Conservation (phyloP, 345 rosid species). For the Gossypium arboreum region DNA sequence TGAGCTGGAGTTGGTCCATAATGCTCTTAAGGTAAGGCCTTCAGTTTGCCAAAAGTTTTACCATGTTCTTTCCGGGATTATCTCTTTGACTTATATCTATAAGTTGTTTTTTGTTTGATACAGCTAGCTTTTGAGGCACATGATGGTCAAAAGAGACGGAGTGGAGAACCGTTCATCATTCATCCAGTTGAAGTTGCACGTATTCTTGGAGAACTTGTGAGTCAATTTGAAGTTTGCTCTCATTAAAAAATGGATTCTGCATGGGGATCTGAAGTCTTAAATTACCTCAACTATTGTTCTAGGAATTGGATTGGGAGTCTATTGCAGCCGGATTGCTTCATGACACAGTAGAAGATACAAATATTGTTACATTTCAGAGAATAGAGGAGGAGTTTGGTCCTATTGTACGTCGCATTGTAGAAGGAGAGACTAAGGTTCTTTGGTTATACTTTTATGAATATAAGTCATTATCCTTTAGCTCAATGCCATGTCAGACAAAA, state of each 20-base stretch:
- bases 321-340: constrained; percentile 95
- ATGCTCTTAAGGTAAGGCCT: constrained; percentile 67
- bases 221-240: constrained; percentile 26
- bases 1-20: constrained; percentile 75
- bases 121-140: constrained; percentile 98
- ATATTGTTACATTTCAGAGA: constrained; percentile 82
- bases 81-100: constrained; percentile 17
- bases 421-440: constrained; percentile 97
- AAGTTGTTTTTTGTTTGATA: constrained; percentile 30
- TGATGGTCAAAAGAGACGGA: constrained; percentile 92
- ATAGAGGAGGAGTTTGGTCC: constrained; percentile 90
- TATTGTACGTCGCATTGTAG: constrained; percentile 83
- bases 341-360: constrained; percentile 97
- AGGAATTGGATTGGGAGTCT: constrained; percentile 99
- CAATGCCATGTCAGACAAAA: constrained; percentile 7
- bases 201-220: constrained; percentile 91
- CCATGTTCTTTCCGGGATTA: neutral
- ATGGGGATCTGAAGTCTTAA: constrained; percentile 19
- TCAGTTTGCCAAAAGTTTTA: constrained; percentile 9
- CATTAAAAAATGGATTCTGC: constrained; percentile 7
- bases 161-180: constrained; percentile 98
- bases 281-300: constrained; percentile 25
- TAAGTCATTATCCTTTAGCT: neutral
- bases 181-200: constrained; percentile 99
- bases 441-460: constrained; percentile 16